Evolutionary conservation across 345 rosid genomes (phyloP).

Genomic region (Cardamine occulta): DNA sequence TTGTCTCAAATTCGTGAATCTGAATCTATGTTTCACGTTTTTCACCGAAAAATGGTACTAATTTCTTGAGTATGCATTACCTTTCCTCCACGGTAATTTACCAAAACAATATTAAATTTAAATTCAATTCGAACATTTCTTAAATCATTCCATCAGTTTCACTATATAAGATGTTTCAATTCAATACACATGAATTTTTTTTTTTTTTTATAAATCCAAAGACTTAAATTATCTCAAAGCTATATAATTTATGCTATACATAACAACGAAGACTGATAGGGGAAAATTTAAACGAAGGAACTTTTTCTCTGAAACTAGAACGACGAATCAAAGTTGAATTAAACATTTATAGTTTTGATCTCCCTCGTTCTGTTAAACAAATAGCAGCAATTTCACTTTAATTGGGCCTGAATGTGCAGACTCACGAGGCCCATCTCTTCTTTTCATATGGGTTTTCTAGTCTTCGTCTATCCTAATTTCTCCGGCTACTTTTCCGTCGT

Average conservation of each 20-base stretch:
- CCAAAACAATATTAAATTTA: not conserved
- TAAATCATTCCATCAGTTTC: not conserved
- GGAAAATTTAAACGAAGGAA: not conserved
- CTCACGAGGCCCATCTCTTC: not conserved
- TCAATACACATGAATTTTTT: not conserved
- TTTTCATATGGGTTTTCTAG: not conserved
- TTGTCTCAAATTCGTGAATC: constrained; percentile 16
- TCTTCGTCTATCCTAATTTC: constrained; percentile 26
- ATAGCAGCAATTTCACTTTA: not conserved
- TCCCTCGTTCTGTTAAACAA: not conserved
- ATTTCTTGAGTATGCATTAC: constrained; percentile 16
- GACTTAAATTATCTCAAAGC: not conserved
- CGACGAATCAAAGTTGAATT: not conserved
- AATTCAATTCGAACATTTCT: not conserved
- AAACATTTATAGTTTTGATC: not conserved
- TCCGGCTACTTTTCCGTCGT: constrained; percentile 26
- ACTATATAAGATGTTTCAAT: not conserved
- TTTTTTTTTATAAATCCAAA: not conserved
- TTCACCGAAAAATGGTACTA: not conserved
- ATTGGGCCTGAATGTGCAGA: constrained; percentile 13
- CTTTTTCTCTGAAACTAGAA: not conserved
- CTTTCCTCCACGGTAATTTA: not conserved
- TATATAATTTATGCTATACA: not conserved
- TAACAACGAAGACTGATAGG: not conserved
- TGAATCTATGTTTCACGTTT: constrained; percentile 25